These are phyloP conservation scores for Fusarium graminum DNA, from an alignment of 2,329 filamentous ascomycete species.

Conservation along the genomic window DNA sequence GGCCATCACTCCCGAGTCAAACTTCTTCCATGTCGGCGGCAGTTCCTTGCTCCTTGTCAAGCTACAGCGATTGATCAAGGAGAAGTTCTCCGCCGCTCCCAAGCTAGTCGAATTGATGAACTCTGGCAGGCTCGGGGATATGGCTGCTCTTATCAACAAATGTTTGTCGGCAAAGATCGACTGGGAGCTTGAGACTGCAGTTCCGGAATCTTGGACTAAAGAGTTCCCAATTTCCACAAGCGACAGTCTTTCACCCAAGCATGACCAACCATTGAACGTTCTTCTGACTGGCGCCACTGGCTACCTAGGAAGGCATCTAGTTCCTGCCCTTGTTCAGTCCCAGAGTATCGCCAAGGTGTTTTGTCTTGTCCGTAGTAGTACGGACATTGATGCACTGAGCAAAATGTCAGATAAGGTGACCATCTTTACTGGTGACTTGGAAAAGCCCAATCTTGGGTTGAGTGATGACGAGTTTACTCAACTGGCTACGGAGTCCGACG, in stretches of 20 bases:
- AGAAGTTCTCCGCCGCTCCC: neutral
- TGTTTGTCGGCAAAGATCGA: neutral
- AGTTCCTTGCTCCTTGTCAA: slow-evolving; percentile 1
- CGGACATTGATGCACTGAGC: neutral
- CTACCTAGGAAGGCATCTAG: neutral
- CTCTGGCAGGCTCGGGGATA: neutral
- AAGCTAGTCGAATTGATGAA: neutral
- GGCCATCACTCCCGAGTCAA: neutral
- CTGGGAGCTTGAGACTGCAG: neutral
- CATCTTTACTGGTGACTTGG: neutral
- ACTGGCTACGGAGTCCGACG: neutral
- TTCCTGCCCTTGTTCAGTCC: neutral
- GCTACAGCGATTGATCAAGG: neutral
- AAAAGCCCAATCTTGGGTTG: neutral
- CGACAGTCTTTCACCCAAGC: no score
- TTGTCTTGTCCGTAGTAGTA: neutral
- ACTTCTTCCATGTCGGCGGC: slow-evolving; percentile 4
- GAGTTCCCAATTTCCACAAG: neutral
- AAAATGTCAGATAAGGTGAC: neutral
- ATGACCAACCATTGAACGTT: neutral
- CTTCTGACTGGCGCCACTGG: neutral
- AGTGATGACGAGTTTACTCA: neutral
- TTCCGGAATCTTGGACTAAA: neutral
- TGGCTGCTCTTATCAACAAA: neutral
- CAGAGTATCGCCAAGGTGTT: neutral